These are phyloP conservation scores for Pleoardoris graminearum DNA, from an alignment of 2,329 filamentous ascomycete genomes.

Conservation along the genomic window DNA sequence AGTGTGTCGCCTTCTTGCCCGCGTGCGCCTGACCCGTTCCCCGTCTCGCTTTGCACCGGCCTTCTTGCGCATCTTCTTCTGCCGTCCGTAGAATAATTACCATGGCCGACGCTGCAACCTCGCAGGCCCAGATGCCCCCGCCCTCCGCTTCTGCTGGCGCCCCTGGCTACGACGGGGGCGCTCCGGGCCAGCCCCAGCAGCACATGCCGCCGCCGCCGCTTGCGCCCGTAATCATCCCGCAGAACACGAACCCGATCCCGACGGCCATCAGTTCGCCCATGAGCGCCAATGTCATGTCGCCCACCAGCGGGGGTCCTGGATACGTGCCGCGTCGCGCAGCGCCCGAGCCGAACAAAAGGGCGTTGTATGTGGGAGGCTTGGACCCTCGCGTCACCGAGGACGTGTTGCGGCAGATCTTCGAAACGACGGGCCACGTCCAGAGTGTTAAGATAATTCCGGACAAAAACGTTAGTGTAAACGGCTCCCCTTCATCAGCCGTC, in stretches of 20 bases:
- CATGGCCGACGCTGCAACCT: constrained; percentile 78
- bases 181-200: constrained; percentile 70
- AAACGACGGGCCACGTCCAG: constrained; percentile 96
- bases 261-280: constrained; percentile 89
- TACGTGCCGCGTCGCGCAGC: constrained; percentile 82
- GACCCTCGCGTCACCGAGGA: constrained; percentile 96
- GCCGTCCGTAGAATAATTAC: constrained; percentile 29
- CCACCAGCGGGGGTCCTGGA: constrained; percentile 72
- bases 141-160: constrained; percentile 71
- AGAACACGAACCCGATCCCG: constrained; percentile 94
- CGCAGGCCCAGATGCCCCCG: constrained; percentile 67
- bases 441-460: constrained; percentile 99
- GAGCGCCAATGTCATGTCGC: constrained; percentile 80
- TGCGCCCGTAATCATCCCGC: constrained; percentile 81
- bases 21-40: neutral
- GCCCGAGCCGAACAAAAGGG: constrained; percentile 97
- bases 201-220: constrained; percentile 91
- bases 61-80: constrained; percentile 17
- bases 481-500: constrained; percentile 21
- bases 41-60: constrained; percentile 5
- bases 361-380: constrained; percentile 91
- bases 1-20: constrained; percentile 12
- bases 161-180: constrained; percentile 78
- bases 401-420: constrained; percentile 95
- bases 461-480: constrained; percentile 82